Base-by-base conservation (phyloP, 495 filamentous ascomycete genomes). In the Chaetomium fimeti region DNA sequence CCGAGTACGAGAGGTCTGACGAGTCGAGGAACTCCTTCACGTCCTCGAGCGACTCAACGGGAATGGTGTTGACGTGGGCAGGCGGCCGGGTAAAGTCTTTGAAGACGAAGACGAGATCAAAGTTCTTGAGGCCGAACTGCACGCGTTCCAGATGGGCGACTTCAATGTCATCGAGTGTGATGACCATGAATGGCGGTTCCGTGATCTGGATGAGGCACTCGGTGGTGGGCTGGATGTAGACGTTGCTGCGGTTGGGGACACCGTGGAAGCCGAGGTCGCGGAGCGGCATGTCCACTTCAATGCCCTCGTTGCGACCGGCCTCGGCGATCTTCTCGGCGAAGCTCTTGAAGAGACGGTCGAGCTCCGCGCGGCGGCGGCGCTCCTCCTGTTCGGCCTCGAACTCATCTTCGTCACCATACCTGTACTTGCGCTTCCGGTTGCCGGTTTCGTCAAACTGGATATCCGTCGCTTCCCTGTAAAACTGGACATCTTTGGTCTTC, bases 401-500 rank as follows among this genome's bases (percentile, higher is more conserved):
- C 73, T 99, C 95, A 71, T 99, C 95, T 74, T 99, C 95, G 67
- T 99, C 95, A 47, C 94, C 95, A 74, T 95, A 98, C n/a, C 93
- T 88, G 73, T 97, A 94, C 78, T 96, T 96, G 56, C 95, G 89
- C 77, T 97, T 97, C 52, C 95, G 85, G 74, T 97, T 98, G 64
- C 95, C 95, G 40, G 95, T 99, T 78, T 99, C 95, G 73, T 99
- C 95, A 69, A 99, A 98, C 72, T 94, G 91, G 78, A 98, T 97
- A 68, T 99, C 94, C 2, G 94, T 98, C 13, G 95, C 95, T 77
- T 99, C 95, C 51, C 95, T 85, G 66, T 97, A 97, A 80, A 99
- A 99, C 73, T 99, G 95, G 0, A 99, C 88, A 77, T 99, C 95
- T 76, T 93, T 94, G 5, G 95, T 93, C 84, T 98, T 98, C 70